Conservation (phyloP, 495 filamentous ascomycete species). For the Penicillium crystallinum region DNA sequence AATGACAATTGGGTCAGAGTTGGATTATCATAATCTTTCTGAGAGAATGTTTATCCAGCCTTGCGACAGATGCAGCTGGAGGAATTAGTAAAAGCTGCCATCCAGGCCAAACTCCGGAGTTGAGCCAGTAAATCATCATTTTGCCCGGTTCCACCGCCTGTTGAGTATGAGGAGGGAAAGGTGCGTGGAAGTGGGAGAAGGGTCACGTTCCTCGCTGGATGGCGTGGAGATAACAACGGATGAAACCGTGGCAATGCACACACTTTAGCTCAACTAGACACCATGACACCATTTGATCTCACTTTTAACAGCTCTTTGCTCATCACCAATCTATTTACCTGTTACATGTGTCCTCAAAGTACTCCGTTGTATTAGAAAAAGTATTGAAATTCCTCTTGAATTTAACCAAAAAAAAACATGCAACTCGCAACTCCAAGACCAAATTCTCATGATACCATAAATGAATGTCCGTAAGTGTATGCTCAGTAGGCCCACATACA, state of each 20-base stretch:
- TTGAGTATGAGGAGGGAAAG: not conserved
- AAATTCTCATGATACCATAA: constrained; percentile 8
- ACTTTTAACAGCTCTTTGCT: too few species aligned
- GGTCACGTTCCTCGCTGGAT: not conserved
- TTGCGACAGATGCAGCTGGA: not conserved
- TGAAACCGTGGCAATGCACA: too few species aligned
- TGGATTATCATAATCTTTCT: not conserved
- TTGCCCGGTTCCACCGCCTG: constrained; percentile 6
- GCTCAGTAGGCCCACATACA: constrained; percentile 72
- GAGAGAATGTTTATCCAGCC: not conserved
- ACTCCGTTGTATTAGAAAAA: constrained; percentile 10
- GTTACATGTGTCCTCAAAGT: not conserved
- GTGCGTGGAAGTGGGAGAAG: not conserved
- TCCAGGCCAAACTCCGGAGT: not conserved
- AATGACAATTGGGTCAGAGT: not conserved
- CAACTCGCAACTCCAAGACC: constrained; percentile 1
- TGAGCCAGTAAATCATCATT: constrained; percentile 4
- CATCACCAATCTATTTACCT: not conserved
- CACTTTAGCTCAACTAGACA: not conserved
- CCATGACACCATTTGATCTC: not conserved
- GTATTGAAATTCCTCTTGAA: not conserved
- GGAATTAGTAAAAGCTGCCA: not conserved
- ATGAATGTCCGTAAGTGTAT: constrained; percentile 1
- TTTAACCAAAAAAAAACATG: constrained; percentile 5
- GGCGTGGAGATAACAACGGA: not conserved